Evolutionary conservation across 2,329 filamentous ascomycete species (phyloP).

Genomic region (Nakataea oryzae): DNA sequence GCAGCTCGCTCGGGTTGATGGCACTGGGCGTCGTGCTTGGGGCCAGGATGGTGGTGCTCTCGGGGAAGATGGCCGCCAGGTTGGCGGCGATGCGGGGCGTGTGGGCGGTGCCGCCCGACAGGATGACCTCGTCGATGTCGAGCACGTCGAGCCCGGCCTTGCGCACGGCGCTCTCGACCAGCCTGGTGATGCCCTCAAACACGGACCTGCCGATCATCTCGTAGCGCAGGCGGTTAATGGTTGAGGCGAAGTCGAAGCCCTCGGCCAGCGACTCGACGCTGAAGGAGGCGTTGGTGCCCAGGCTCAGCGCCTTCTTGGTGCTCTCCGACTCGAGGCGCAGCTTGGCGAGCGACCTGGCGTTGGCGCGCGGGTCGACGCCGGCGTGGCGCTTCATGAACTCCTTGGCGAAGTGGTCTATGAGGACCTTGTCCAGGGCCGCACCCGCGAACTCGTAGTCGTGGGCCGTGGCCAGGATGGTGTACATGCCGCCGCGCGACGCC

Average conservation of each 20-base stretch:
- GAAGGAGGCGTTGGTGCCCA: constrained; percentile 82
- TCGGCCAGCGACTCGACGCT: constrained; percentile 85
- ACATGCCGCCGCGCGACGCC: constrained; percentile 87
- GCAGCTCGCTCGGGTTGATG: constrained; percentile 88
- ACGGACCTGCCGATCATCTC: constrained; percentile 82
- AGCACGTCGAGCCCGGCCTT: constrained; percentile 89
- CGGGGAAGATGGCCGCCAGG: constrained; percentile 69
- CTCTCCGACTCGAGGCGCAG: constrained; percentile 83
- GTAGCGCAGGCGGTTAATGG: constrained; percentile 87
- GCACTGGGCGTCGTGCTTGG: constrained; percentile 68
- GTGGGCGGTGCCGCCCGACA: constrained; percentile 85
- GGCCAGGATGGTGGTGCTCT: constrained; percentile 66
- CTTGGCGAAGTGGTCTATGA: constrained; percentile 96
- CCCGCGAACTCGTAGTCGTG: constrained; percentile 95
- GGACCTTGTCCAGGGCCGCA: constrained; percentile 73
- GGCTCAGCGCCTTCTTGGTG: constrained; percentile 82
- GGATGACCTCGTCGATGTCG: constrained; percentile 89
- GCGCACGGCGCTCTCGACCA: constrained; percentile 76
- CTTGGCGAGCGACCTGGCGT: constrained; percentile 77
- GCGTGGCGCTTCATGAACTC: constrained; percentile 98
- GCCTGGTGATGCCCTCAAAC: constrained; percentile 76
- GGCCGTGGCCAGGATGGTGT: constrained; percentile 84
- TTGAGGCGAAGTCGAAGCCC: constrained; percentile 82
- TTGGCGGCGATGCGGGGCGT: constrained; percentile 86
- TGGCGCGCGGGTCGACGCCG: constrained; percentile 68